These are phyloP conservation scores for Curvularia verruculosa DNA, from an alignment of 2,329 filamentous ascomycete species.

Conservation along the genomic window DNA sequence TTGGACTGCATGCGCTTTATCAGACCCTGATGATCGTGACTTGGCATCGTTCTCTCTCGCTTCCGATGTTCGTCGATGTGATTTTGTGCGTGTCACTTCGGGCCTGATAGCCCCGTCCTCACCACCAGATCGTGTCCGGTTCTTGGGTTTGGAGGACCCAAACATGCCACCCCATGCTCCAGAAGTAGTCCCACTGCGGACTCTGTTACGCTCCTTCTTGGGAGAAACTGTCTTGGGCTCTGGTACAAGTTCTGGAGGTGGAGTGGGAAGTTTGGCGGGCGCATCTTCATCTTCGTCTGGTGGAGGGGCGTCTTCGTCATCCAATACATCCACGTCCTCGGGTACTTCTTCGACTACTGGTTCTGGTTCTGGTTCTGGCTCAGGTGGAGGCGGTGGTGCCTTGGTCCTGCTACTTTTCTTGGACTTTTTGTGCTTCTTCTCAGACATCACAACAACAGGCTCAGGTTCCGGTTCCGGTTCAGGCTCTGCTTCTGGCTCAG, in stretches of 20 bases:
- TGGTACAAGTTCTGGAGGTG: conserved; percentile 51
- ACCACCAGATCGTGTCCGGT: conserved; percentile 40
- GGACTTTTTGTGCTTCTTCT: conserved; percentile 30
- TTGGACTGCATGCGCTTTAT: conserved; percentile 63
- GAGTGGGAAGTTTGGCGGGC: conserved; percentile 54
- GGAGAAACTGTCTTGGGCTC: conserved; percentile 55
- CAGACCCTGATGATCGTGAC: conserved; percentile 75
- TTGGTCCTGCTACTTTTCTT: conserved; percentile 39
- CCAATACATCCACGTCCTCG: conserved; percentile 26
- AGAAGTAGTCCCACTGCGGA: conserved; percentile 67
- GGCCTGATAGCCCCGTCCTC: conserved; percentile 47
- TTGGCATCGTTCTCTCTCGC: conserved; percentile 65
- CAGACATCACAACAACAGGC: conserved; percentile 32
- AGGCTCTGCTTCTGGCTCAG: conserved; percentile 37
- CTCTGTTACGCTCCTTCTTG: conserved; percentile 77
- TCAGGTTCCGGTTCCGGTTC: conserved; percentile 42
- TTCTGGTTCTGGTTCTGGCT: conserved; percentile 22
- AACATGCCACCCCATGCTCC: conserved; percentile 78
- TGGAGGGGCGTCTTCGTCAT: conserved; percentile 29
- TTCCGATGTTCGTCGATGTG: conserved; percentile 53
- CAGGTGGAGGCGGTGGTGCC: conserved; percentile 35
- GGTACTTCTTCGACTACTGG: conserved; percentile 30
- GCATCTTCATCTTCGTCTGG: conserved; percentile 36
- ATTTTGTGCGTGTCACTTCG: conserved; percentile 61
- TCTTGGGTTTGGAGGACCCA: conserved; percentile 52